phyloP scores from a whole-genome alignment of 1,284 basidiomycete species.

The Porogramme epimiltina region DNA sequence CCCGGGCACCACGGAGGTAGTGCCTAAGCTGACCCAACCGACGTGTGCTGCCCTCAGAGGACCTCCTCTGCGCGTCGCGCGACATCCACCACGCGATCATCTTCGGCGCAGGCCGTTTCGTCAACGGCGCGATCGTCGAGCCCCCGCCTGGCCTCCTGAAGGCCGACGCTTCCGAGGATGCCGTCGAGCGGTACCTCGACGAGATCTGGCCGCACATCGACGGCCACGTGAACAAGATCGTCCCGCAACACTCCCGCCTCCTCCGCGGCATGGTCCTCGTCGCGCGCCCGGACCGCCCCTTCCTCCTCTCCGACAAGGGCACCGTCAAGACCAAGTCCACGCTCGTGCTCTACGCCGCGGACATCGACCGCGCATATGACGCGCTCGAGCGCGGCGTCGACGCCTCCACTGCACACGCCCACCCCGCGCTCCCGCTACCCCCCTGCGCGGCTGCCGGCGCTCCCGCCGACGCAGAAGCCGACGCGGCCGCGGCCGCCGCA shows the following conservation, averaged over 20 bases:
- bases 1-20: too few relatives aligned
- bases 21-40: too few relatives aligned
- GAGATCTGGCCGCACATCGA: constrained; percentile 13
- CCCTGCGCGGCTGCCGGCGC: too few relatives aligned
- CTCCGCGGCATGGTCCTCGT: constrained; percentile 23
- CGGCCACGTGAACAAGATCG: constrained; percentile 16
- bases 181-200: constrained; percentile 4
- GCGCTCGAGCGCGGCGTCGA: constrained; percentile 9
- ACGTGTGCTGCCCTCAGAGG: constrained; percentile 4
- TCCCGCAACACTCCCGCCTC: constrained; percentile 25
- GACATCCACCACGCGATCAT: constrained; percentile 14
- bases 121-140: constrained; percentile 18
- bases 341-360: constrained; percentile 17
- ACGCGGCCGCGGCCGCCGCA: neutral
- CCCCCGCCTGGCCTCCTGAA: constrained; percentile 5
- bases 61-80: constrained; percentile 11
- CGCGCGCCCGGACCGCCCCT: constrained; percentile 17
- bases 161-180: neutral
- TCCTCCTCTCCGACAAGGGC: constrained; percentile 21
- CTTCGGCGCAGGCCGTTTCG: constrained; percentile 17
- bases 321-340: constrained; percentile 16
- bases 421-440: neutral
- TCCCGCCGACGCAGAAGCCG: too few relatives aligned
- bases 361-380: constrained; percentile 21
- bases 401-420: neutral